Base-by-base conservation (phyloP, 345 rosid species). In the Excoecaria agallocha region DNA sequence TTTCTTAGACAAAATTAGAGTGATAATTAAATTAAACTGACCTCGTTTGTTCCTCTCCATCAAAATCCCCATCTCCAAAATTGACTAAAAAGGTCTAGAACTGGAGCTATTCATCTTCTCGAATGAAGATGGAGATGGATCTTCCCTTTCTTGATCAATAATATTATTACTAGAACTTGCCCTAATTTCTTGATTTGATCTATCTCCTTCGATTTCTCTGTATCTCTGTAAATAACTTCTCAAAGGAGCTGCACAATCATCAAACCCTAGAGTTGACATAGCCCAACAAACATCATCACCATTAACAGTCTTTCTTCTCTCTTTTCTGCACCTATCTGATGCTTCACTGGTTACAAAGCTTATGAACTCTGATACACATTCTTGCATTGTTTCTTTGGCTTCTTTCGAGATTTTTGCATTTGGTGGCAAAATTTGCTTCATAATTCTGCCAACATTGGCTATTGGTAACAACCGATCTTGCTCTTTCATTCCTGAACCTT, bases 281-380 rank as follows among this genome's bases (percentile, higher is more conserved):
- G 82, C 82, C 82, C 76, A 79, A 54, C 79, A 79, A 54, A 79
- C 62, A 71, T 79, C 82, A 60, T 79, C 82, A 59, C 76, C 78
- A 52, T 79, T 79, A 24, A 79, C 73, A 5, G 82, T 79, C 79
- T 79, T 79, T 8, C 79, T 41, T 20, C 76, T 70, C 68, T 79
- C 82, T 22, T 79, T 79, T 43, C 62, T 70, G 70, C 82, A 79
- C 78, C 58, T 79, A 12, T 74, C 79, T 0, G 82, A 70, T 12
- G 82, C 82, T 70, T 79, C 82, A 2, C 76, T 20, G 0, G 76
- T 75, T 5, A 79, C 79, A 37, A 79, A 79, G 48, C 82, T 74
- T 57, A 79, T 16, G 22, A 79, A 79, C 48, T 79, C 82, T 0
- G 79, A 70, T 12, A 74, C 78, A 25, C 82, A 79, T 75, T 79